These are phyloP conservation scores for Macadamia tetraphylla DNA, from an alignment of 164 flowering plant species.

Conservation along the genomic window DNA sequence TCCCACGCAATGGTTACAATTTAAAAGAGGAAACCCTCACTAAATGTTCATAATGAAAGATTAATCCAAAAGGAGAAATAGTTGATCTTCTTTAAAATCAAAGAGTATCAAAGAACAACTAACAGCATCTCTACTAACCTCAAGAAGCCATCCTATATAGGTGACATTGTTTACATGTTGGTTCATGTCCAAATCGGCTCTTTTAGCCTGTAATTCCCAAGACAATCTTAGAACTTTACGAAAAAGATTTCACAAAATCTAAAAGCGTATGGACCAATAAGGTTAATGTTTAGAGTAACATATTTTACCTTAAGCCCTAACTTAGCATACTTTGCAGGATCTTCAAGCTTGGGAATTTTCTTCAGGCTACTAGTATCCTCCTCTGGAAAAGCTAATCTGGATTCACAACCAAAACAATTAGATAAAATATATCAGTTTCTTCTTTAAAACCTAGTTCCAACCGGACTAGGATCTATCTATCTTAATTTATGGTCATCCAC, in stretches of 20 bases:
- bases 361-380: conserved; percentile 53
- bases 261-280: conserved; percentile 1
- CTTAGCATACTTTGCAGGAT: conserved; percentile 54
- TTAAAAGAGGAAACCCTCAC: not conserved
- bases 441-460: too few relatives aligned
- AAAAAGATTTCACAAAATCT: not conserved
- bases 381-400: conserved; percentile 76
- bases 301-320: conserved; percentile 57
- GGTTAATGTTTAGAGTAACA: not conserved
- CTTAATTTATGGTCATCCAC: too few relatives aligned
- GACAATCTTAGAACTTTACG: conserved; percentile 4
- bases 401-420: not conserved
- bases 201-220: conserved; percentile 65
- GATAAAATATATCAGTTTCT: too few relatives aligned
- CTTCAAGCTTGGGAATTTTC: conserved; percentile 72
- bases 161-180: conserved; percentile 96
- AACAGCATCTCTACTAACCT: conserved; percentile 38
- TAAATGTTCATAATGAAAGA: not conserved
- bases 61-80: not conserved
- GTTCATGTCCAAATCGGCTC: conserved; percentile 97
- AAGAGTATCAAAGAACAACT: too few relatives aligned
- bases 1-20: too few relatives aligned
- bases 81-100: not conserved
- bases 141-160: conserved; percentile 96
- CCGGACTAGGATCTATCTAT: too few relatives aligned